Conservation (phyloP, 129 eudicot species). For the Oenanthe sinensis region DNA sequence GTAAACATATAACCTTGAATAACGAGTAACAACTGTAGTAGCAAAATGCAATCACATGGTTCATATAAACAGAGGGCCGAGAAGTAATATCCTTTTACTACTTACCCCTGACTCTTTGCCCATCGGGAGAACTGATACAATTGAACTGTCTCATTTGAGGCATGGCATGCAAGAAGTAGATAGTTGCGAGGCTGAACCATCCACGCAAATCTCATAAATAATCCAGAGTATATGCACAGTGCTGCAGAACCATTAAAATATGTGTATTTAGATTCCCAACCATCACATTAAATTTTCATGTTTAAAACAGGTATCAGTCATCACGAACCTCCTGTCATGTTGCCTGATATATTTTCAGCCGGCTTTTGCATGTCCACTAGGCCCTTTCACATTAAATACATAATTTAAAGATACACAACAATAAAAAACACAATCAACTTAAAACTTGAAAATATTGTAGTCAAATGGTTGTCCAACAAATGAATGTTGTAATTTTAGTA, state of each 20-base stretch:
- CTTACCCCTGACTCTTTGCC: conserved; percentile 78
- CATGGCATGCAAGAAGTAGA: conserved; percentile 76
- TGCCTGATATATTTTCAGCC: conserved; percentile 87
- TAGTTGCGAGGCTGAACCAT: conserved; percentile 92
- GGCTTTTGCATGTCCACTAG: conserved; percentile 82
- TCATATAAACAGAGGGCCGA: not conserved
- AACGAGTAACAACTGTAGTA: not conserved
- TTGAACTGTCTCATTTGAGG: conserved; percentile 86
- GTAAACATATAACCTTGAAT: not conserved
- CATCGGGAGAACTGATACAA: conserved; percentile 86
- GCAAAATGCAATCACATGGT: not conserved
- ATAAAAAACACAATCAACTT: not conserved
- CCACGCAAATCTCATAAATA: conserved; percentile 99
- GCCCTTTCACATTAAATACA: conserved; percentile 41
- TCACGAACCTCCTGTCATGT: conserved; percentile 74
- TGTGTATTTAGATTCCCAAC: not conserved
- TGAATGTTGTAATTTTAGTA: not conserved
- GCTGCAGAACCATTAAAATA: conserved; percentile 35
- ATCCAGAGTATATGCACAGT: conserved; percentile 74
- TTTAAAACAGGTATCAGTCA: conserved; percentile 6
- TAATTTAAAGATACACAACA: not conserved
- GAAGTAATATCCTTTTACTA: conserved; percentile 2
- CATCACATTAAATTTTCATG: not conserved
- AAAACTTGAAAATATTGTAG: not conserved
- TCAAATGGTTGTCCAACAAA: not conserved